Evolutionary conservation across 1,139 yeast genomes (phyloP), one percentile per base, ranked within the genome.

Genomic region (Arxiozyma bovina): DNA sequence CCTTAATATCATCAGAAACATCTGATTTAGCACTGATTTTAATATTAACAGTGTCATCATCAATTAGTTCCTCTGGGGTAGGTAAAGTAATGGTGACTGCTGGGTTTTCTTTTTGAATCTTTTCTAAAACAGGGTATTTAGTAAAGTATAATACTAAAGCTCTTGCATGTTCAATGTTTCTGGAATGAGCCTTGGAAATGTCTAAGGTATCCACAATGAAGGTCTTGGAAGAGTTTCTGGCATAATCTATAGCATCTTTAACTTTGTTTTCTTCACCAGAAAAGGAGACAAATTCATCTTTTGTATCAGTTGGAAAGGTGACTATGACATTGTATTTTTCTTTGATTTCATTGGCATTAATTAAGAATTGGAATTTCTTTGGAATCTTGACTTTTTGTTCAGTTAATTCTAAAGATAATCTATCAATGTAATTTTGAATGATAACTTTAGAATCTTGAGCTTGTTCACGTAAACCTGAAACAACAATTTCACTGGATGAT

Each of bases 151-250:
- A 75, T 49, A 91, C 85, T 55, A 91, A 76, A 43, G 83, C 80
- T 63, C 81, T 81, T 41, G 94, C 96, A 65, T 91, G 97, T 38
- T 74, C 69, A 56, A 82, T 70, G 65, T 87, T 83, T 63, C 87
- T 88, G 64, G 88, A 87, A 70, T 91, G 96, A 44, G 97, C 96
- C 69, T 81, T 84, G 25, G 94, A 82, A 73, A 91, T 83, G 63
- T 88, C 95, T 66, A 91, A 77, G 25, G 81, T 74, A 63, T 86
- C 90, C 50, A 86, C 82, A 70, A 78, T 66, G 76, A 79, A 74
- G 52, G 76, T 67, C 66, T 78, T 70, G 61, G 84, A 79, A 69
- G 73, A 80, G 70, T 72, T 72, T 70, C 77, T 74, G 17, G 83
- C 80, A 55, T 67, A 67, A 6, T 77, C 77, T 61, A 85, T 77